A percentile compares a stretch with the other conserved stretches of the same genome.
Evolutionary conservation across 139 green algal genomes (phyloP).

Genomic region (Coccomyxa sp.): DNA sequence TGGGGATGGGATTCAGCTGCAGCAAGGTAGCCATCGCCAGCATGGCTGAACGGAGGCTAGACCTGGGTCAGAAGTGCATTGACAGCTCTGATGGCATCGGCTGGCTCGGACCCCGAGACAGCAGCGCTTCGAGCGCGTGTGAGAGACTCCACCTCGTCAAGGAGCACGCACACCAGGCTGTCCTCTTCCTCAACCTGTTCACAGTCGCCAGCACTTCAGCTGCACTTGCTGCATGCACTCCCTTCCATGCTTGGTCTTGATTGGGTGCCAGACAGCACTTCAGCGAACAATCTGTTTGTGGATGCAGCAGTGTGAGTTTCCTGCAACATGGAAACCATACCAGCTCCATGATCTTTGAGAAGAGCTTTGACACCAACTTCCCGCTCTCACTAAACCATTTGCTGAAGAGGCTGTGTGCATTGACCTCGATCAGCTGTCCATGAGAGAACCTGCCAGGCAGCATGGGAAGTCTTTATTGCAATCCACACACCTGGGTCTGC

Average conservation of each 20-base stretch:
- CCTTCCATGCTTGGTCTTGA: too few species aligned
- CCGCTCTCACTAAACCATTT: slow-evolving; percentile 92
- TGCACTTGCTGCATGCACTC: too few species aligned
- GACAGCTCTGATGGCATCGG: slow-evolving; percentile 88
- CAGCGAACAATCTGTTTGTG: too few species aligned
- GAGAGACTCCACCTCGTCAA: slow-evolving; percentile 80
- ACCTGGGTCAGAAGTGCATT: slow-evolving; percentile 89
- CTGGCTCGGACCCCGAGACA: slow-evolving; percentile 73
- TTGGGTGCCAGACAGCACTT: too few species aligned
- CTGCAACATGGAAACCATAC: background rate
- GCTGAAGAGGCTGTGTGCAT: slow-evolving; percentile 93
- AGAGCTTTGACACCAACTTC: slow-evolving; percentile 64
- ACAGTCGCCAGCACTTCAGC: slow-evolving; percentile 34
- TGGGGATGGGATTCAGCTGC: background rate
- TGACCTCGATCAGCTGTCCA: slow-evolving; percentile 85
- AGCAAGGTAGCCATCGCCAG: background rate
- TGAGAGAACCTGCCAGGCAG: slow-evolving; percentile 52
- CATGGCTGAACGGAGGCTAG: background rate
- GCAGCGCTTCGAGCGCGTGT: slow-evolving; percentile 73
- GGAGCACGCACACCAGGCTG: slow-evolving; percentile 91
- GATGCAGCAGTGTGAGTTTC: too few species aligned
- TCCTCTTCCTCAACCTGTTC: slow-evolving; percentile 76
- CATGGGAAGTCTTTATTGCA: background rate
- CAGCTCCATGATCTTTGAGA: slow-evolving; percentile 61
- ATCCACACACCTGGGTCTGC: background rate